Evolutionary conservation across 148 eudicot species (phyloP).

Genomic region (Diospyros lotus): DNA sequence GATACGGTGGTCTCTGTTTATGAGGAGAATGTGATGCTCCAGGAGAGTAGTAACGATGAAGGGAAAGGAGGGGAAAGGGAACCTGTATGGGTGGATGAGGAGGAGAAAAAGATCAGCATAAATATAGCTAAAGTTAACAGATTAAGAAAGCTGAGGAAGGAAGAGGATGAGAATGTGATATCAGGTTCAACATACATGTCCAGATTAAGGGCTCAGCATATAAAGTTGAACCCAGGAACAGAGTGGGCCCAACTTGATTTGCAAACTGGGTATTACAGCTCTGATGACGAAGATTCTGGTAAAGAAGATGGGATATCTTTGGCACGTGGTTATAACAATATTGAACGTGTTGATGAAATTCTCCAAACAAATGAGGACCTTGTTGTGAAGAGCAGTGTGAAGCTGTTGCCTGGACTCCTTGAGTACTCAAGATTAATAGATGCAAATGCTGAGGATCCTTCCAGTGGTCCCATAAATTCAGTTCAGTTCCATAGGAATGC

Average conservation of each 20-base stretch:
- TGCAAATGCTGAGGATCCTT: constrained; percentile 68
- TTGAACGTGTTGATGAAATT: constrained; percentile 39
- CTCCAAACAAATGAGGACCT: constrained; percentile 66
- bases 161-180: constrained; percentile 73
- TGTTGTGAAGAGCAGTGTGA: constrained; percentile 56
- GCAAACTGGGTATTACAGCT: constrained; percentile 36
- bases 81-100: constrained; percentile 87
- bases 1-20: constrained; percentile 27
- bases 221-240: constrained; percentile 72
- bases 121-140: constrained; percentile 74
- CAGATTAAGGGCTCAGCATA: constrained; percentile 81
- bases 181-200: constrained; percentile 66
- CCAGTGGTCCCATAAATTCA: constrained; percentile 52
- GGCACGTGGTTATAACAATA: constrained; percentile 34
- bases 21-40: constrained; percentile 39
- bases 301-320: constrained; percentile 35
- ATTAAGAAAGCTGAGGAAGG: constrained; percentile 78
- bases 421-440: constrained; percentile 69
- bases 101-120: constrained; percentile 57
- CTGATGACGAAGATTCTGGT: constrained; percentile 70
- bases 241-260: constrained; percentile 78
- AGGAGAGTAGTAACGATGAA: constrained; percentile 27
- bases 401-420: constrained; percentile 68
- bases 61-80: constrained; percentile 41
- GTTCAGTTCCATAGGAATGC: constrained; percentile 90